These are phyloP conservation scores for Prinsepia uniflora DNA, from an alignment of 306 rosid genomes.

Conservation along the genomic window DNA sequence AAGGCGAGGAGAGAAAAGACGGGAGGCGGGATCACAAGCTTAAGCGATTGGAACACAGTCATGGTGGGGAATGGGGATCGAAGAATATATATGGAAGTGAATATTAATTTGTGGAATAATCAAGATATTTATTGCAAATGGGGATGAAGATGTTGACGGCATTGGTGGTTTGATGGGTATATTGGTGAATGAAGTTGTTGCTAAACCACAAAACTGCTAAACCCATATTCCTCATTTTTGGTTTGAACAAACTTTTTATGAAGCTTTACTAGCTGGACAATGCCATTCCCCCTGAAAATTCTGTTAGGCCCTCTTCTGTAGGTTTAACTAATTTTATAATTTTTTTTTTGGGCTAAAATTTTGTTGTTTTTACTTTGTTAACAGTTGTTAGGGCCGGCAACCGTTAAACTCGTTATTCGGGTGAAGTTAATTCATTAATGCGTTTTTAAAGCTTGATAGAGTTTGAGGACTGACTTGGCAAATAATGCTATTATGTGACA, in stretches of 20 bases:
- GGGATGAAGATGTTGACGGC: not conserved
- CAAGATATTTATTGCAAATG: too few species aligned
- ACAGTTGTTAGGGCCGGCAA: not conserved
- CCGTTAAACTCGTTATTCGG: not conserved
- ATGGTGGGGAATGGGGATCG: not conserved
- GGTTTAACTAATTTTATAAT: not conserved
- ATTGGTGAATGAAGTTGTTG: constrained; percentile 13
- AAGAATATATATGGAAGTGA: not conserved
- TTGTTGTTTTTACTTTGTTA: not conserved
- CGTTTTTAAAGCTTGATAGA: not conserved
- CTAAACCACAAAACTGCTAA: not conserved
- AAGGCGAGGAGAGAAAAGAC: constrained; percentile 14
- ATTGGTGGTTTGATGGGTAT: not conserved
- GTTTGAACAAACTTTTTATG: not conserved
- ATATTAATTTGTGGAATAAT: not conserved
- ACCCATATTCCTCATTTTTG: constrained; percentile 4
- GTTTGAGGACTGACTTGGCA: too few species aligned
- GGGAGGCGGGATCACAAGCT: constrained; percentile 15
- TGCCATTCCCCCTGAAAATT: not conserved
- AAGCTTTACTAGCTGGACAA: not conserved
- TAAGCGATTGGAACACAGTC: constrained; percentile 9
- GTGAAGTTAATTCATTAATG: not conserved
- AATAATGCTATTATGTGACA: too few species aligned
- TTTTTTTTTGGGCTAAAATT: not conserved
- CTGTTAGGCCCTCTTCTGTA: not conserved